phyloP scores from a whole-genome alignment of 2,329 filamentous ascomycete species.

The Penicillium digitatum region DNA sequence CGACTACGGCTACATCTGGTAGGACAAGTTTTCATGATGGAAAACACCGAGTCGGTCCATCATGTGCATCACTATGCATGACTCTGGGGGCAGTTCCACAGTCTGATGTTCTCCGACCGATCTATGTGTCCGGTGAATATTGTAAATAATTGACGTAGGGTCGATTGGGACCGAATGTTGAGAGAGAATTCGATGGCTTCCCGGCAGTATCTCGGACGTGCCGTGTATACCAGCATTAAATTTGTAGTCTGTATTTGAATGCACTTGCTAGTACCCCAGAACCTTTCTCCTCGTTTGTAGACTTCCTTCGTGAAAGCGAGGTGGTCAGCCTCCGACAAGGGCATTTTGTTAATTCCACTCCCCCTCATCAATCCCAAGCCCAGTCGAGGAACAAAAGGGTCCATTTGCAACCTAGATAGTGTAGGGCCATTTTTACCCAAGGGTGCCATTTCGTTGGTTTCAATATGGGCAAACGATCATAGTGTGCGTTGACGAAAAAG shows the following conservation, averaged over 20 bases:
- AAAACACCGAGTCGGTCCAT: too few relatives aligned
- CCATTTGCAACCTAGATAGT: constrained; percentile 27
- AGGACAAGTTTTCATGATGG: too few relatives aligned
- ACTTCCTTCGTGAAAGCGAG: constrained; percentile 47
- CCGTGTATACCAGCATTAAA: constrained; percentile 36
- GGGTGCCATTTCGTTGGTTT: background rate
- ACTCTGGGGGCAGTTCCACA: too few relatives aligned
- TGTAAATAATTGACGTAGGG: background rate
- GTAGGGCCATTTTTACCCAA: background rate
- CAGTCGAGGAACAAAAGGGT: constrained; percentile 27
- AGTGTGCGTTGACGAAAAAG: background rate
- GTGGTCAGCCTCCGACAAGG: constrained; percentile 41
- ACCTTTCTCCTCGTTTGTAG: constrained; percentile 41
- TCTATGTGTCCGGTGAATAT: background rate
- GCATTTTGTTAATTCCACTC: constrained; percentile 29
- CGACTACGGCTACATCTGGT: too few relatives aligned
- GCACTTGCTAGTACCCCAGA: constrained; percentile 42
- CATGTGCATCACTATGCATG: too few relatives aligned
- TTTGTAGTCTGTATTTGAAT: background rate
- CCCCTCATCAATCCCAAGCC: constrained; percentile 31
- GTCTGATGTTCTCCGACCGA: too few relatives aligned
- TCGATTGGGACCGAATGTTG: background rate
- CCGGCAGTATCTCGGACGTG: constrained; percentile 38
- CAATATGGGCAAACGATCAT: background rate
- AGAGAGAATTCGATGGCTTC: background rate